These are phyloP conservation scores for Metarhizium guizhouense DNA, from an alignment of 2,329 filamentous ascomycete species.

Conservation along the genomic window DNA sequence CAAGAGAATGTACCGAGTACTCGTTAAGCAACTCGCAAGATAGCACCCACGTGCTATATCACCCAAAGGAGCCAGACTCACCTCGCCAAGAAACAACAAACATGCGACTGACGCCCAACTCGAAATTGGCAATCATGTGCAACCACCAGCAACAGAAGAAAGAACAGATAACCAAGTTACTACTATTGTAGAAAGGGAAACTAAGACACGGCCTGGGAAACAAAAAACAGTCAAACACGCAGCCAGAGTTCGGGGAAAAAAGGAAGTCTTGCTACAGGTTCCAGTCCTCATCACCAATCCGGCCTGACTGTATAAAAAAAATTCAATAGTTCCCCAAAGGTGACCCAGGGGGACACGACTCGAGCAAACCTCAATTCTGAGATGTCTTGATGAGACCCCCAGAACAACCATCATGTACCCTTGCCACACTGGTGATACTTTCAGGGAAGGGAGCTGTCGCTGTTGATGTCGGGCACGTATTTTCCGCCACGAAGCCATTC, in stretches of 20 bases:
- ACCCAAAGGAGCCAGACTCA: background rate
- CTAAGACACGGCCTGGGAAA: background rate
- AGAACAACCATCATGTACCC: background rate
- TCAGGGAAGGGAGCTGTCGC: background rate
- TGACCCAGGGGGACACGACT: background rate
- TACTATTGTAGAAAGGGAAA: background rate
- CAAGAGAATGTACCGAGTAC: too few relatives aligned
- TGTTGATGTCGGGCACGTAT: background rate
- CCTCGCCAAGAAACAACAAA: too few relatives aligned
- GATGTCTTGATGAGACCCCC: background rate
- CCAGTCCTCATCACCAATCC: background rate
- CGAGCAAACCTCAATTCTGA: background rate
- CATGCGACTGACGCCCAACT: background rate
- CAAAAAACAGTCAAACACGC: background rate
- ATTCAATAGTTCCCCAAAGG: background rate
- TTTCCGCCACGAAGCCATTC: background rate
- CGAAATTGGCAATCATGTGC: background rate
- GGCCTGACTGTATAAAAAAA: background rate
- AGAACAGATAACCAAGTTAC: too few relatives aligned
- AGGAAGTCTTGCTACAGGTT: background rate
- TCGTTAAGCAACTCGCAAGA: too few relatives aligned
- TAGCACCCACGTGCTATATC: background rate
- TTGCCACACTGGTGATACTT: conserved; percentile 1
- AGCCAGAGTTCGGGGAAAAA: background rate
- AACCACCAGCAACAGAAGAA: background rate